Conservation (phyloP, 305 asterid genomes). For the Solanum hybrid region DNA sequence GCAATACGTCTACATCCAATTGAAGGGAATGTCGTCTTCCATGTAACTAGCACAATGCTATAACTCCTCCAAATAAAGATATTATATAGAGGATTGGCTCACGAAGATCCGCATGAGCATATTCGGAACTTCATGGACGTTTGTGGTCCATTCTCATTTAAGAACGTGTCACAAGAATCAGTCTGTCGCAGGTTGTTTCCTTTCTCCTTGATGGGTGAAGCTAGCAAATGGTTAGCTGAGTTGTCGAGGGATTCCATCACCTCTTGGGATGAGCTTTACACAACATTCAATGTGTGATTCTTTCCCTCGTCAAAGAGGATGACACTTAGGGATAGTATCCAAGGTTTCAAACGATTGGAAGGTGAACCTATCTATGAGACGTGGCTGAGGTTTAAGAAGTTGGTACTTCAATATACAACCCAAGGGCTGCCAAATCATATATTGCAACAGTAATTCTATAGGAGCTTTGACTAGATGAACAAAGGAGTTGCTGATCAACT, state of each 20-base stretch:
- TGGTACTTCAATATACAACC: neutral
- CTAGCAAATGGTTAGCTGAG: neutral
- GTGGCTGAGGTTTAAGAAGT: neutral
- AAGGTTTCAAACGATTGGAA: neutral
- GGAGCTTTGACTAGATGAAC: neutral
- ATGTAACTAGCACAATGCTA: too few relatives aligned
- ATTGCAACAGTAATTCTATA: neutral
- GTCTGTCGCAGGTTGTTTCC: neutral
- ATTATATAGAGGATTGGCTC: too few relatives aligned
- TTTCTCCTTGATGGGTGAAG: neutral
- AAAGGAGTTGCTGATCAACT: neutral
- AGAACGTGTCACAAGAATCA: neutral
- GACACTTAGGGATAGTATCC: neutral
- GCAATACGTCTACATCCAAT: too few relatives aligned
- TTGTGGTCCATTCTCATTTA: neutral
- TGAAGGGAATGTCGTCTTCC: too few relatives aligned
- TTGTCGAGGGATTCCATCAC: neutral
- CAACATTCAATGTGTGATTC: neutral
- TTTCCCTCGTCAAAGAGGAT: neutral
- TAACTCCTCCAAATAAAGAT: too few relatives aligned
- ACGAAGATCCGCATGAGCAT: too few relatives aligned
- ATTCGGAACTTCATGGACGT: neutral
- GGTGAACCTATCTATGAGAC: neutral
- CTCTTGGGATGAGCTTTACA: neutral
- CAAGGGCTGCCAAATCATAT: neutral